Base-by-base conservation (phyloP, 2,329 filamentous ascomycete species). In the Fusarium annulatum region DNA sequence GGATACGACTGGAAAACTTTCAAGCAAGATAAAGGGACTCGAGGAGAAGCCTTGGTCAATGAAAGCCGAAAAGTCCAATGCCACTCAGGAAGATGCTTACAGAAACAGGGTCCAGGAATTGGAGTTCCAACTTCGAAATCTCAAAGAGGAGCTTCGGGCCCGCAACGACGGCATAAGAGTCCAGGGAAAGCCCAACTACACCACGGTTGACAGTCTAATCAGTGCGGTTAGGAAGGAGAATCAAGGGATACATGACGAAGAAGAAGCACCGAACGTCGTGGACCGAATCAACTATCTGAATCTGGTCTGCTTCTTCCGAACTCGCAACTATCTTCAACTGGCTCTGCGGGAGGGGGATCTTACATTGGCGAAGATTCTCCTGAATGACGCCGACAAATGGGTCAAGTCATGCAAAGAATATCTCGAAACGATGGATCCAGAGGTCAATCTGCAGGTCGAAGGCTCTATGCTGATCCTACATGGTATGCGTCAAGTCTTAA, bases 241-340 rank as follows among this genome's bases (percentile, higher is more conserved):
- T 26, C 36, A 30, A 16, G 30, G 14, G 5, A 15, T 10, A 19
- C 15, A 43, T n/a, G 33, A 48, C 21, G 28, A 5, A 2, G 52
- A 15, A 33, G 38, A 15, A n/a, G 30, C 53, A 16, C 41, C 58
- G 52, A 56, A 34, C 3, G 67, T 61, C n/a, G 55, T 43, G 55
- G 71, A 74, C 23, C 51, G 67, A 26, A 74, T 74, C 42, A 73
- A 73, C 51, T 73, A 72, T 30, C 67, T 74, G 34, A 72, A 74
- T 48, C 30, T 73, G 12, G 34, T 49, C 21, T 71, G 42, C 42
- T 74, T 74, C 59, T 23, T 73, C 42, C 51, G 71, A 12, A 74
- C 67, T 15, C 63, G 67, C 34, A 74, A 64, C 42, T 72, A 72
- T 43, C 38, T 73, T 10, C 51, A 66, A 30, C 41, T 74, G 2